Percentiles rank a stretch among this genome's conserved stretches.
These are phyloP conservation scores for Arabidopsis lyrata DNA, from an alignment of 441 rosid genomes.

Conservation along the genomic window DNA sequence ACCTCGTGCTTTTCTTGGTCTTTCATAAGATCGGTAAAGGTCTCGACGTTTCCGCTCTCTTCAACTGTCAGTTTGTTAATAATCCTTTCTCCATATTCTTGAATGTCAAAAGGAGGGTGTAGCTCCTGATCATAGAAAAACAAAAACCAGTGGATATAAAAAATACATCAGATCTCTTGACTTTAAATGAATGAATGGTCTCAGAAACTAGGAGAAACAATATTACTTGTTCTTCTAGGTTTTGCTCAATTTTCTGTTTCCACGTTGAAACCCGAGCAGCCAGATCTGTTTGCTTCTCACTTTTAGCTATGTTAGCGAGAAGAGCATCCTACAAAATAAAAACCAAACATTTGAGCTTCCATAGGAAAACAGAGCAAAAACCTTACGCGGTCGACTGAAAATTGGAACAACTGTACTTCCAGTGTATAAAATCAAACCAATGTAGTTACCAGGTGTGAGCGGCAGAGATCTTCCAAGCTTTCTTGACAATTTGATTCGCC, in stretches of 20 bases:
- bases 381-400: neutral
- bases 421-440: conserved; percentile 9
- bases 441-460: conserved; percentile 80
- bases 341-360: neutral
- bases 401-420: neutral
- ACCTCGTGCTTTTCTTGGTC: conserved; percentile 88
- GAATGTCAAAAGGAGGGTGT: conserved; percentile 88
- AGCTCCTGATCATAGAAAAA: conserved; percentile 62
- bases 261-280: conserved; percentile 90
- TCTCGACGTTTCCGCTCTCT: conserved; percentile 45
- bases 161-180: conserved; percentile 23
- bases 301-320: conserved; percentile 90
- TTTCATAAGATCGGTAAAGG: conserved; percentile 69
- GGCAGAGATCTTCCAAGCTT: conserved; percentile 94
- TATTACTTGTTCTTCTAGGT: conserved; percentile 91
- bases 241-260: conserved; percentile 91
- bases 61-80: conserved; percentile 63
- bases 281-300: conserved; percentile 86
- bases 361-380: conserved; percentile 19
- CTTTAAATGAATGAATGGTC: conserved; percentile 13
- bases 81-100: conserved; percentile 74
- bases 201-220: conserved; percentile 30
- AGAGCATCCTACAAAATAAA: conserved; percentile 78
- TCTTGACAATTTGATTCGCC: conserved; percentile 59
- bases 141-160: conserved; percentile 3